These are phyloP conservation scores for Aspergillus uvarum DNA, from an alignment of 2,329 filamentous ascomycete genomes.

Conservation along the genomic window DNA sequence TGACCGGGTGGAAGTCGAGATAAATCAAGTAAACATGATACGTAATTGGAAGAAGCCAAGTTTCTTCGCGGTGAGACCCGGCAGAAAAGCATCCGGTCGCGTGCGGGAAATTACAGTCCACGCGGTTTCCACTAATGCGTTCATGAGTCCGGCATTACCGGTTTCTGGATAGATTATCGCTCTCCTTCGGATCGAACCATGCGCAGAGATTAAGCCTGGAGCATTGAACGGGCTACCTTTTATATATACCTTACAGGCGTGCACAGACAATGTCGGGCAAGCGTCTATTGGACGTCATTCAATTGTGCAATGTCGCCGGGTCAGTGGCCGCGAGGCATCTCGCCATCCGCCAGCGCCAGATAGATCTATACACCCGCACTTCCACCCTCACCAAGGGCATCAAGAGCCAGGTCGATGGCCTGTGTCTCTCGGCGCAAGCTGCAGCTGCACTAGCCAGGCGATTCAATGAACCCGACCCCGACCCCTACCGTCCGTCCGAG, in stretches of 20 bases:
- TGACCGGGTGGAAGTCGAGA: background rate
- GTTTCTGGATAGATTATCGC: background rate
- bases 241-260: background rate
- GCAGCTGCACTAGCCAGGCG: conserved; percentile 59
- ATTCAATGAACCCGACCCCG: conserved; percentile 50
- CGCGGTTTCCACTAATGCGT: background rate
- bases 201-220: conserved; percentile 17
- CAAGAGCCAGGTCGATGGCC: conserved; percentile 60
- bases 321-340: conserved; percentile 65
- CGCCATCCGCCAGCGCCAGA: conserved; percentile 58
- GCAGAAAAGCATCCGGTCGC: background rate
- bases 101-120: background rate
- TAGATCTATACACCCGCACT: conserved; percentile 63
- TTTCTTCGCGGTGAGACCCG: background rate
- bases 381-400: conserved; percentile 64
- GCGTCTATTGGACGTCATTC: conserved; percentile 69
- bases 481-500: conserved; percentile 24
- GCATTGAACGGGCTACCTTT: background rate
- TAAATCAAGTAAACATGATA: background rate
- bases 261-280: conserved; percentile 52
- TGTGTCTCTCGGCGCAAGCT: conserved; percentile 62
- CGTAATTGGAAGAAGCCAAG: background rate
- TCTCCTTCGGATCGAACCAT: conserved; percentile 16
- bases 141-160: background rate
- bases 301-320: conserved; percentile 68